Percentiles rank a stretch among this genome's conserved stretches.
Conservation (phyloP, 805 yeast genomes). For the Teunomyces aglyptinius region DNA sequence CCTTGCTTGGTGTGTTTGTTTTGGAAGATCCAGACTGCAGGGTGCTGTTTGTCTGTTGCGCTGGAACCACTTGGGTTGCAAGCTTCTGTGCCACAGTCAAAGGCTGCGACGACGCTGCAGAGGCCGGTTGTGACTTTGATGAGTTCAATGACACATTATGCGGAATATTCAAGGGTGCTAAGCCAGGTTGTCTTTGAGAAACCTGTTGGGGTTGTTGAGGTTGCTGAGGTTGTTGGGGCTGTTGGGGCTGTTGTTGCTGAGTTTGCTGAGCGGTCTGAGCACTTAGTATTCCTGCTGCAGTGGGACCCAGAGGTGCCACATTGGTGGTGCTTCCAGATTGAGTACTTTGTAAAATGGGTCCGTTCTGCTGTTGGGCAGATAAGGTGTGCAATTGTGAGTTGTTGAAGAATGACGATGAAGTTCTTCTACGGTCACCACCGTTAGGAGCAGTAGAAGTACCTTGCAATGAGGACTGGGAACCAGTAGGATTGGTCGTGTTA, state of each 20-base stretch:
- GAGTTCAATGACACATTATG: slow-evolving; percentile 14
- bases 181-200: slow-evolving; percentile 5
- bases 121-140: slow-evolving; percentile 15
- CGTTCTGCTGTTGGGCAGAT: slow-evolving; percentile 2
- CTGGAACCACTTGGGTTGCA: slow-evolving; percentile 2
- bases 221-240: slow-evolving; percentile 6
- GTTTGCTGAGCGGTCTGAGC: slow-evolving; percentile 5
- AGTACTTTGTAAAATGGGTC: slow-evolving; percentile 6
- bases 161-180: slow-evolving; percentile 2
- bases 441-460: slow-evolving; percentile 4
- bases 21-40: not conserved
- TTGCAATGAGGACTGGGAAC: slow-evolving; percentile 3
- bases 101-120: slow-evolving; percentile 19
- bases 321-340: slow-evolving; percentile 3
- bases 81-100: slow-evolving; percentile 3
- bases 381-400: slow-evolving; percentile 6
- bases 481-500: slow-evolving; percentile 1
- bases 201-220: slow-evolving; percentile 8
- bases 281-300: slow-evolving; percentile 5
- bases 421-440: slow-evolving; percentile 46
- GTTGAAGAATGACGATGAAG: slow-evolving; percentile 52
- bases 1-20: slow-evolving; percentile 13
- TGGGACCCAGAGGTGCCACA: slow-evolving; percentile 1
- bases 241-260: slow-evolving; percentile 9
- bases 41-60: not conserved